Evolutionary conservation across 257 asterid species (phyloP), one percentile per base, ranked within the genome.

Genomic region (Plantago major): DNA sequence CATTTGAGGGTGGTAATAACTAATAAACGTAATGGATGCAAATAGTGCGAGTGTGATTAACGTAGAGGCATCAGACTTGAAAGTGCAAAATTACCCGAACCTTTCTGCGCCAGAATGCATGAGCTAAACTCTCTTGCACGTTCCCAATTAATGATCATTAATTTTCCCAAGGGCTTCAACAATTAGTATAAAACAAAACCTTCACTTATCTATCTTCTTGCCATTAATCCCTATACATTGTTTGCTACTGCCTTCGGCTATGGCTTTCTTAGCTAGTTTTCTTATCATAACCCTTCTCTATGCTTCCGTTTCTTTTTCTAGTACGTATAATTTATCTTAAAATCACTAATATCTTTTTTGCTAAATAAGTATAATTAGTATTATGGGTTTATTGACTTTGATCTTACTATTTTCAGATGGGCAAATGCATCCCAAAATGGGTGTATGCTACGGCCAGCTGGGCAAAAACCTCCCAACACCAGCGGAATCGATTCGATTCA

Each of bases 401-500:
- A 14, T 44, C 10, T 44, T n/a, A n/a, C n/a, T 42, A 9, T 10
- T 64, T 69, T 43, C 84, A 88, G 95, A 70, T 68, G 95, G 78
- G 55, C 87, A 50, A 17, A 59, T 75, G 67, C 57, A 81, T 5
- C 72, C 83, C 14, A 82, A 67, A 22, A 69, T 92, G 0, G 98
- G 98, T 9, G 75, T 92, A 70, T 89, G 97, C 81, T 86, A 92
- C 57, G 98, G 97, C 55, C 85, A 86, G 45, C 89, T 92, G 14
- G 98, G 98, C n/a, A 81, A 89, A 81, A 78, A 92, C 45, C 92
- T 91, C 46, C 90, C 87, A 11, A 11, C 72, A 12, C 90, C 94
- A 13, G 33, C 77, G 7, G 55, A 72, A 26, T 84, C 98, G 11
- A 67, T 81, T 4, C 30, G 81, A 11, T 82, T 92, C 63, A 79